Evolutionary conservation across 2,329 filamentous ascomycete species (phyloP), one percentile per base, ranked within the genome.

Genomic region (Dothidotthia symphoricarpi): DNA sequence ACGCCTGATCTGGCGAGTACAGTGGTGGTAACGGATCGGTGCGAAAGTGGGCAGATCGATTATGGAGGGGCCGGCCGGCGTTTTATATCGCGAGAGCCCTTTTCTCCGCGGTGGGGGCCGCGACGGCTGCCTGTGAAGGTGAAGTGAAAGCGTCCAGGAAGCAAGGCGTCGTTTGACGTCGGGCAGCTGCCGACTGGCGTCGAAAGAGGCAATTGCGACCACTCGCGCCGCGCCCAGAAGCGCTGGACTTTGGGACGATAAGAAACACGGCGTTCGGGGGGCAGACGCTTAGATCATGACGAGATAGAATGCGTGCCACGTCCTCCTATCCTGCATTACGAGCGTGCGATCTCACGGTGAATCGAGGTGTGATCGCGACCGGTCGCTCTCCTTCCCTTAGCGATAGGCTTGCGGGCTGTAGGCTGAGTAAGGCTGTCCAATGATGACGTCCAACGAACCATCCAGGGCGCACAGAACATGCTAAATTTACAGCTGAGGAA

Each of bases 241-340:
- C 9, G 9, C 9, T 5, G 19, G 9, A 22, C 19, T 9, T 22
- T 9, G 19, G 9, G 19, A 5, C 9, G 9, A 41, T 31, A 43
- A 44, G 48, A 46, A 22, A 37, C 17, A 29, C 35, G 28, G 37
- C 31, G 34, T 13, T 9, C 3, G n/a, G 19, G 9, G 9, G 19
- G 9, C 5, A 22, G 9, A 5, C 19, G 5, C 19, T 22, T 22
- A 22, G 19, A 22, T 22, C 19, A 22, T 22, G 5, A 9, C 19
- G 19, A 22, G 9, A 22, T 22, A 22, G 9, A 6, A 9, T 6
- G 19, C 19, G 19, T 22, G 9, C 19, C 5, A 22, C 19, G 19
- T 22, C 19, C 19, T 22, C 5, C 19, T 22, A 22, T 22, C 19
- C 19, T 22, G 19, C 19, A 22, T 35, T 16, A 3, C 14, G 14